phyloP scores from a whole-genome alignment of 2,329 filamentous ascomycete species.

The Fusarium sp. region DNA sequence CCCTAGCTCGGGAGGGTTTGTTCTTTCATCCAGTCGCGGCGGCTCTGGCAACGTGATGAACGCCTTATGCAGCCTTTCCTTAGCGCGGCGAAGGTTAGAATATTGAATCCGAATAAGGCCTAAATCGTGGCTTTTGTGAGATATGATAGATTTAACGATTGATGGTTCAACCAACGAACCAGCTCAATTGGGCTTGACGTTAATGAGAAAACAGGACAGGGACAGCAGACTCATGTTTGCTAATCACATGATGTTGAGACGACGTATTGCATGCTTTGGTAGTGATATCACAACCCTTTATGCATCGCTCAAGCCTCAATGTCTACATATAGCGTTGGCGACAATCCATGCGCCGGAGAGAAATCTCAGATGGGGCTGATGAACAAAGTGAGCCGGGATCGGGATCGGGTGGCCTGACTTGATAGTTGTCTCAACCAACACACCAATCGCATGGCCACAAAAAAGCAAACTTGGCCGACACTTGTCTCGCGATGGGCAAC shows the following conservation, averaged over 20 bases:
- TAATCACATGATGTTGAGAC: slow-evolving; percentile 13
- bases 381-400: slow-evolving; percentile 4
- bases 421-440: slow-evolving; percentile 25
- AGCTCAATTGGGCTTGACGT: neutral
- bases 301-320: neutral
- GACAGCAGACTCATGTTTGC: slow-evolving; percentile 2
- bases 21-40: neutral
- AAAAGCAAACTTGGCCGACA: slow-evolving; percentile 21
- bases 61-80: slow-evolving; percentile 20
- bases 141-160: slow-evolving; percentile 36
- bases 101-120: neutral
- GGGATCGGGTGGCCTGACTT: neutral
- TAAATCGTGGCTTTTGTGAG: slow-evolving; percentile 40
- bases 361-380: slow-evolving; percentile 2
- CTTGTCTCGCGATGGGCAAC: slow-evolving; percentile 24
- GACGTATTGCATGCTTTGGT: slow-evolving; percentile 7
- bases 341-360: neutral
- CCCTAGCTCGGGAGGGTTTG: slow-evolving; percentile 1
- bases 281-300: neutral
- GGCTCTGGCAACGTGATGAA: slow-evolving; percentile 10
- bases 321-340: slow-evolving; percentile 15
- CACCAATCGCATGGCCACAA: slow-evolving; percentile 15
- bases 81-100: slow-evolving; percentile 32
- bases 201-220: neutral
- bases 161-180: slow-evolving; percentile 8